phyloP scores from a whole-genome alignment of 257 asterid genomes.

The Phtheirospermum japonicum region DNA sequence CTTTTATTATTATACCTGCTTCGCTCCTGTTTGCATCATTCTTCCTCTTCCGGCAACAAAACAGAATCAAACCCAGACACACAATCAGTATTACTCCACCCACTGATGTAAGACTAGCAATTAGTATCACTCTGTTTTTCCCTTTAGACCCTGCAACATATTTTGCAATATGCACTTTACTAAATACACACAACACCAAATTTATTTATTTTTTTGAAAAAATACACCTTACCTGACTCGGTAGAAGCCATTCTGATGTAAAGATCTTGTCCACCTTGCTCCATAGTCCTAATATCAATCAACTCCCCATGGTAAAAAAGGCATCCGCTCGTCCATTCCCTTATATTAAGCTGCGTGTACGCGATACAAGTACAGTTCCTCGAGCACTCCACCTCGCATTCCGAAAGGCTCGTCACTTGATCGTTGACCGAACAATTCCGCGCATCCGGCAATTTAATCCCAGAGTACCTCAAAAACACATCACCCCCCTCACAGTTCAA shows the following conservation, averaged over 20 bases:
- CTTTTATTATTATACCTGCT: no score
- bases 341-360: conserved; percentile 18
- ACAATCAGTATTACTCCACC: no score
- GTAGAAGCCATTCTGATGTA: conserved; percentile 21
- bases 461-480: conserved; percentile 10
- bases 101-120: no score
- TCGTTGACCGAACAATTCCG: conserved; percentile 14
- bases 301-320: conserved; percentile 24
- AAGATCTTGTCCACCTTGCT: conserved; percentile 19
- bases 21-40: no score
- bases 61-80: no score
- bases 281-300: conserved; percentile 10
- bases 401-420: conserved; percentile 17
- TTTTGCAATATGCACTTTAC: no score
- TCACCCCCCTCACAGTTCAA: conserved; percentile 25
- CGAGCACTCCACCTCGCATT: conserved; percentile 8
- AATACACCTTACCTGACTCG: conserved; percentile 5
- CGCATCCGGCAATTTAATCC: conserved; percentile 13
- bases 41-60: no score
- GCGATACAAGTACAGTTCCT: conserved; percentile 21
- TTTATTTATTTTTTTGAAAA: no score
- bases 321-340: conserved; percentile 20
- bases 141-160: no score
- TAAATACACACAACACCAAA: no score
- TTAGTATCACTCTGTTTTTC: no score